phyloP scores from a whole-genome alignment of 2,329 filamentous ascomycete genomes.

The Ophiostoma sp. region DNA sequence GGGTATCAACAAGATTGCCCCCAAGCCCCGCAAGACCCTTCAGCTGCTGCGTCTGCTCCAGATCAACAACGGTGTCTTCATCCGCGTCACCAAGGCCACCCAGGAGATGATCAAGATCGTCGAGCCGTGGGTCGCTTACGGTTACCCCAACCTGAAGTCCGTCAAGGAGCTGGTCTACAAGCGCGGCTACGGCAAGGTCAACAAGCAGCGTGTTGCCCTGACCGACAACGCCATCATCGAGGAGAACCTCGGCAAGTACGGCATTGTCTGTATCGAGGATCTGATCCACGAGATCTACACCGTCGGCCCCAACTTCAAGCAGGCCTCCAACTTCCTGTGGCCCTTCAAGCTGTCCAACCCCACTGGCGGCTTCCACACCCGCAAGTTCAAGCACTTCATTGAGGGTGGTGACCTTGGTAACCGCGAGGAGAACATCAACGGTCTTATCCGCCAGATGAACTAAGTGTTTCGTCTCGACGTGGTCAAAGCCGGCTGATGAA shows the following conservation, averaged over 20 bases:
- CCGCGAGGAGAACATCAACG: conserved; percentile 97
- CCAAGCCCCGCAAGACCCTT: conserved; percentile 99
- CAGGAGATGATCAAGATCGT: conserved; percentile 96
- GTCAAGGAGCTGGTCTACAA: conserved; percentile 99
- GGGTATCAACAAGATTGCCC: conserved; percentile 99
- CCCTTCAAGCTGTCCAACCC: conserved; percentile 99
- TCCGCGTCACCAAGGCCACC: conserved; percentile 96
- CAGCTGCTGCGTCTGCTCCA: conserved; percentile 98
- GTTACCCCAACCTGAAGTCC: conserved; percentile 99
- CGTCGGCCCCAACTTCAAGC: conserved; percentile 99
- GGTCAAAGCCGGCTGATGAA: background rate
- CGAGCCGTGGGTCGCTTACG: conserved; percentile 98
- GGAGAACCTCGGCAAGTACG: conserved; percentile 93
- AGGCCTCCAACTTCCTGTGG: conserved; percentile 98
- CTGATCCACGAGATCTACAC: conserved; percentile 99
- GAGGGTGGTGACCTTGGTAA: conserved; percentile 98
- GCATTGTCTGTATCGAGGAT: conserved; percentile 99
- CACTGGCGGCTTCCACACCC: conserved; percentile 87
- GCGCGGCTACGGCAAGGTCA: conserved; percentile 97
- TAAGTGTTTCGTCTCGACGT: conserved; percentile 44
- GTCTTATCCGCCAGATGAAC: conserved; percentile 97
- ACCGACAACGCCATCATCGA: conserved; percentile 98
- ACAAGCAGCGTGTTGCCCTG: conserved; percentile 94
- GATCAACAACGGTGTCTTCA: conserved; percentile 99
- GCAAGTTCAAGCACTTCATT: conserved; percentile 99